These are phyloP conservation scores for Xylaria sp. DNA, from an alignment of 2,329 filamentous ascomycete genomes.

Conservation along the genomic window DNA sequence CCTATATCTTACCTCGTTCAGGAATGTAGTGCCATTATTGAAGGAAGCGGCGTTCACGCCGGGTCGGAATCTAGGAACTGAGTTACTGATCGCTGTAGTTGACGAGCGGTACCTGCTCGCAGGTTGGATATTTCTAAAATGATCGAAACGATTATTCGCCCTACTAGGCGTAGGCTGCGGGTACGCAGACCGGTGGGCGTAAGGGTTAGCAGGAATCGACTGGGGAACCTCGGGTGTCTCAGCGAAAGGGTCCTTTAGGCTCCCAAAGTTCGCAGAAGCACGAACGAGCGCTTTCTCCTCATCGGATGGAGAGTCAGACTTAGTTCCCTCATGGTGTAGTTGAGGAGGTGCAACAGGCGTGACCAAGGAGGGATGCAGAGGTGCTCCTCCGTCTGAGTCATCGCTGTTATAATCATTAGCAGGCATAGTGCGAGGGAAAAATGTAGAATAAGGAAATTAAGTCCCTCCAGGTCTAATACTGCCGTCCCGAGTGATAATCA, in stretches of 20 bases:
- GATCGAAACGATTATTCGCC: conserved; percentile 3
- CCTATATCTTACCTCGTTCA: conserved; percentile 11
- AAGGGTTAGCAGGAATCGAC: conserved; percentile 26
- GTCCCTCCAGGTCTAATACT: neutral
- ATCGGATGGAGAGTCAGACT: conserved; percentile 25
- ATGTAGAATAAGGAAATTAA: neutral
- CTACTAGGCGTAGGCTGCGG: conserved; percentile 20
- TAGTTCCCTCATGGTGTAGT: neutral
- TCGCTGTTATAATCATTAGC: conserved; percentile 26
- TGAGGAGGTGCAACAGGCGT: conserved; percentile 8
- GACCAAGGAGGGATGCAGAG: conserved; percentile 21
- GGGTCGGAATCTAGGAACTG: conserved; percentile 12
- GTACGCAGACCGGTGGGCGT: neutral
- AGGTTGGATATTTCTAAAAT: conserved; percentile 3
- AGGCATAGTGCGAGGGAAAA: conserved; percentile 13
- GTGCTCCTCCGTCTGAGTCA: conserved; percentile 31
- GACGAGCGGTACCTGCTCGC: conserved; percentile 11
- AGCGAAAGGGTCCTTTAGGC: conserved; percentile 27
- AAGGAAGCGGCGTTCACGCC: neutral
- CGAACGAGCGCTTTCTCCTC: conserved; percentile 35
- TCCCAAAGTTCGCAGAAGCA: conserved; percentile 28
- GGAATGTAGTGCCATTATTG: neutral
- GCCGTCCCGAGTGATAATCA: neutral
- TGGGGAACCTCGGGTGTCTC: conserved; percentile 23
- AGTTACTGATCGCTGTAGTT: neutral